Base-by-base conservation (phyloP, 805 yeast genomes). In the Ogataea ganodermae region DNA sequence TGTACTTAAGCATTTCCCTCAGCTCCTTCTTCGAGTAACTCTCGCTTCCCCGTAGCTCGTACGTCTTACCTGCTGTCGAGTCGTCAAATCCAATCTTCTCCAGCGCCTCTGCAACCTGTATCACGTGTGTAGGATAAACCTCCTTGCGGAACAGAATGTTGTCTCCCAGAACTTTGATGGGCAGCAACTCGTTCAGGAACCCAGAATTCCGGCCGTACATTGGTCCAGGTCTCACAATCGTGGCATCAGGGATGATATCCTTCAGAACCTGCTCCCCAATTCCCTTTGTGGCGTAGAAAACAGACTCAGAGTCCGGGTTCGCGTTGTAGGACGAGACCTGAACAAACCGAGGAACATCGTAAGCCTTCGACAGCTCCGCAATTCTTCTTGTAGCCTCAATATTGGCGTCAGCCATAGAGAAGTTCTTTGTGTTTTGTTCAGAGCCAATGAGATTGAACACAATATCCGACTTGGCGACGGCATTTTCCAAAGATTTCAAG, bases 271-370 rank as follows among this genome's bases (percentile, higher is more conserved):
- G 75, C 69, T 89, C 96, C 48, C 86, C 91, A 40, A 82, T 66
- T 43, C 87, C 94, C 71, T 89, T 89, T 32, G 96, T 81, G 30
- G 90, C 84, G 65, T 80, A 81, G 66, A 78, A 89, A n/a, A 77
- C 75, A 7, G 92, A 84, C 17, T 79, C 70, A 13, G 91, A 83
- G 50, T 79, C 66, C 21, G 83, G 80, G 62, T 83, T 71, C 36
- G 94, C 96, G 62, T 83, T 84, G 71, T 84, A 84, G 17, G 89
- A 76, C 31, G 95, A 86, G 16, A 89, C 90, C 60, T 89, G 95
- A 49, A 89, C 74, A 53, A 78, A 78, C 58, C 96, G 74, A 35
- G 92, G 81, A 41, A 86, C 89, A 31, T 83, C 83, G 50, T 80
- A 81, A 52, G 83, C 84, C 58, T 79, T 80, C 40, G 78, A 78